These are phyloP conservation scores for Ceriops tagal DNA, from an alignment of 345 rosid species.

Conservation along the genomic window DNA sequence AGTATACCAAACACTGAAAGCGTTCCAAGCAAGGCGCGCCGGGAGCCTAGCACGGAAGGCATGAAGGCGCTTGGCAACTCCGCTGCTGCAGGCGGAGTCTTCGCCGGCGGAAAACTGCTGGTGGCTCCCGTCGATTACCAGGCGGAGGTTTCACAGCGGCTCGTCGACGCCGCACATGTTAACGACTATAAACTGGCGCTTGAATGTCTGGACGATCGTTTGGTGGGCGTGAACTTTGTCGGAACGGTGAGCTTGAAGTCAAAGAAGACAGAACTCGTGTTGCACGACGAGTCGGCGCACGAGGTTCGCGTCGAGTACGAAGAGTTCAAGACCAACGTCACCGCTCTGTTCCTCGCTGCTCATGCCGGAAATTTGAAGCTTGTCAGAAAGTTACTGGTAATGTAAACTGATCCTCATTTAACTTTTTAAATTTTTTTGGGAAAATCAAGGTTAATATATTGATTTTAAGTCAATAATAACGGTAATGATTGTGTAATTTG, in stretches of 20 bases:
- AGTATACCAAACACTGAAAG: background rate
- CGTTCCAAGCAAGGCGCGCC: background rate
- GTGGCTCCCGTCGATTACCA: constrained; percentile 17
- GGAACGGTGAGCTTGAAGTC: constrained; percentile 76
- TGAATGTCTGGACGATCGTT: constrained; percentile 63
- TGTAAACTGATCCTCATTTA: background rate
- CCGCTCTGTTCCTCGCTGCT: constrained; percentile 83
- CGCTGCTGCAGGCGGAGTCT: background rate
- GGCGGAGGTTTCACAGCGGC: constrained; percentile 18
- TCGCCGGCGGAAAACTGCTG: constrained; percentile 8
- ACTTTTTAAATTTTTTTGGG: background rate
- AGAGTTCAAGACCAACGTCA: constrained; percentile 87
- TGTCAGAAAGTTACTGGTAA: constrained; percentile 79
- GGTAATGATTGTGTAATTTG: too few relatives aligned
- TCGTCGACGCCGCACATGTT: constrained; percentile 19
- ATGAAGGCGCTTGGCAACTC: constrained; percentile 18
- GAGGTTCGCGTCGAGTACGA: constrained; percentile 68
- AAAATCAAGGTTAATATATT: too few relatives aligned
- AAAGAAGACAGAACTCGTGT: constrained; percentile 59
- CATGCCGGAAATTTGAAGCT: constrained; percentile 67
- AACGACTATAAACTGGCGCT: constrained; percentile 23
- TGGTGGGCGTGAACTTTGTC: constrained; percentile 78
- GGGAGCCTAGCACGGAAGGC: background rate
- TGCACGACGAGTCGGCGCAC: constrained; percentile 57
- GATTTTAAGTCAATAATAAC: too few relatives aligned